These are phyloP conservation scores for Hypomontagnella monticulosa DNA, from an alignment of 495 filamentous ascomycete genomes.

Conservation along the genomic window DNA sequence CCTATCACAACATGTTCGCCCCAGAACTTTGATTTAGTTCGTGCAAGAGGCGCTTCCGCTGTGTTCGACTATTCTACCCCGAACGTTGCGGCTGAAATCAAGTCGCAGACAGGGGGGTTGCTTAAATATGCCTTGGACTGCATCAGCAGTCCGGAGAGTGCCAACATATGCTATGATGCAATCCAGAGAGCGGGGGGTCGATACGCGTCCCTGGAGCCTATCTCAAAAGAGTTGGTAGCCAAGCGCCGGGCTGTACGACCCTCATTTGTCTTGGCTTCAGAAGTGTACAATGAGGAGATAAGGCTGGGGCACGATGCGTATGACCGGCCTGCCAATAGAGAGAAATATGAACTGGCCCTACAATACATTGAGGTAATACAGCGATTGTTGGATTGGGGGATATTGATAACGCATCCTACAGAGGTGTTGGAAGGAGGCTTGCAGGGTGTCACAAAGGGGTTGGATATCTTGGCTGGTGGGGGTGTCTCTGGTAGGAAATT, in stretches of 20 bases:
- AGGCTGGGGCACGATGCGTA: neutral
- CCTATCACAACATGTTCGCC: constrained; percentile 66
- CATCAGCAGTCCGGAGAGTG: constrained; percentile 45
- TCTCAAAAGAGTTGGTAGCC: constrained; percentile 14
- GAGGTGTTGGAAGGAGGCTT: constrained; percentile 59
- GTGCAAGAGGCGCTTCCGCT: constrained; percentile 58
- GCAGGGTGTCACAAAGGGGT: constrained; percentile 61
- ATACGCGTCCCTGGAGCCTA: constrained; percentile 37
- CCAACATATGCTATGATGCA: constrained; percentile 37
- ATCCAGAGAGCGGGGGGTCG: constrained; percentile 36
- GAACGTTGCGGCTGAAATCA: constrained; percentile 55
- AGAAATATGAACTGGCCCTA: constrained; percentile 53
- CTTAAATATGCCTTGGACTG: constrained; percentile 55
- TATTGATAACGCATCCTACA: constrained; percentile 62
- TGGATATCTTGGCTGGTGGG: constrained; percentile 62
- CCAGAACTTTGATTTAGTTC: constrained; percentile 64
- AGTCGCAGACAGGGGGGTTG: constrained; percentile 42
- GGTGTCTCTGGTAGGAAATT: constrained; percentile 66
- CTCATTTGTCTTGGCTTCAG: constrained; percentile 24
- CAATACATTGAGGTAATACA: constrained; percentile 50
- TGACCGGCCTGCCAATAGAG: constrained; percentile 26
- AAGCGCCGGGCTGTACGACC: constrained; percentile 27
- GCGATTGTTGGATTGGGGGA: constrained; percentile 57
- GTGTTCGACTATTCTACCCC: constrained; percentile 65
- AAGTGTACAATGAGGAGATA: constrained; percentile 16